Evolutionary conservation across 768 basidiomycete species (phyloP).

Genomic region (Daedalea quercina): DNA sequence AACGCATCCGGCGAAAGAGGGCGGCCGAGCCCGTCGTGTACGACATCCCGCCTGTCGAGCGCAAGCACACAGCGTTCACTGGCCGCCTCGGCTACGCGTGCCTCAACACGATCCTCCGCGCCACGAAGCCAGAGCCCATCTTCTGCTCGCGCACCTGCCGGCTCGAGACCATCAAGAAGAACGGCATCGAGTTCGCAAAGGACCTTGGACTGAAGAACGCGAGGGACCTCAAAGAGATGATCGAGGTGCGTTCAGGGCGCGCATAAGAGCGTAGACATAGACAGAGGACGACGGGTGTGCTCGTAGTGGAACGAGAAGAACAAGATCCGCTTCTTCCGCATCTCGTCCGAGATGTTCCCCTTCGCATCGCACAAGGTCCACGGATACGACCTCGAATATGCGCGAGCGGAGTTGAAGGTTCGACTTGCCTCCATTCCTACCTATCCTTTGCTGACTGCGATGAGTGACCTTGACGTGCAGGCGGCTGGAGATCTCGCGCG

Average conservation of each 20-base stretch:
- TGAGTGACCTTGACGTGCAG: conserved; percentile 6
- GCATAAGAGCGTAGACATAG: background rate
- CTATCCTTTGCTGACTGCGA: no score
- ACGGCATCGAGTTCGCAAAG: conserved; percentile 63
- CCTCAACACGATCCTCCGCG: conserved; percentile 77
- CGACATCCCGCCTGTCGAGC: conserved; percentile 65
- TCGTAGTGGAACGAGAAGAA: conserved; percentile 81
- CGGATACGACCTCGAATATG: conserved; percentile 80
- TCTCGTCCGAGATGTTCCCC: conserved; percentile 92
- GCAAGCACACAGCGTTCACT: conserved; percentile 60
- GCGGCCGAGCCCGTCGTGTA: conserved; percentile 45
- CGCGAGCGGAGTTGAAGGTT: conserved; percentile 46
- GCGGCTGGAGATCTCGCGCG: conserved; percentile 40
- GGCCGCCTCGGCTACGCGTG: conserved; percentile 67
- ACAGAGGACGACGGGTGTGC: background rate
- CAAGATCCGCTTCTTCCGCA: conserved; percentile 76
- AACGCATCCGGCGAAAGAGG: conserved; percentile 26
- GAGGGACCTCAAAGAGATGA: conserved; percentile 62
- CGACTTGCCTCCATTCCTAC: background rate
- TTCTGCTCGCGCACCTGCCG: conserved; percentile 59
- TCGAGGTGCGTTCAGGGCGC: conserved; percentile 33
- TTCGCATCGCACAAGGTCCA: conserved; percentile 78
- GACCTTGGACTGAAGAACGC: conserved; percentile 73
- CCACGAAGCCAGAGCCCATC: conserved; percentile 58
- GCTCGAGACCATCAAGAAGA: conserved; percentile 71